Evolutionary conservation across 2,329 filamentous ascomycete genomes (phyloP).

Genomic region (Cytospora piceicola): DNA sequence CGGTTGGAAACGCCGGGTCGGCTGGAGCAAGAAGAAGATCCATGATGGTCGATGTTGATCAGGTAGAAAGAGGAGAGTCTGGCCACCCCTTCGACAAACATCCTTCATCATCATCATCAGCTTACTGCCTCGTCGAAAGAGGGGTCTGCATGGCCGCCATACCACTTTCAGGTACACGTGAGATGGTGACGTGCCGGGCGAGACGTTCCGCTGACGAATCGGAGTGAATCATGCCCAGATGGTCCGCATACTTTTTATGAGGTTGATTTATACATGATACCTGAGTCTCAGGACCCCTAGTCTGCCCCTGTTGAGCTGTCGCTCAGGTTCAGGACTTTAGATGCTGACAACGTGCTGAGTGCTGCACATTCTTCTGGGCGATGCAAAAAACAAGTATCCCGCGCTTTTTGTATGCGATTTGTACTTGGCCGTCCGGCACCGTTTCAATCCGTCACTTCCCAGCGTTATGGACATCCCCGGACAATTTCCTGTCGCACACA

Average conservation of each 20-base stretch:
- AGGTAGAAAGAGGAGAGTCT: not conserved
- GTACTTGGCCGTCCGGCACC: no score
- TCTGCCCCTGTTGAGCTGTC: not conserved
- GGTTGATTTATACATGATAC: not conserved
- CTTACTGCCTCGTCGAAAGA: not conserved
- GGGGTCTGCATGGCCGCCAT: conserved; percentile 1
- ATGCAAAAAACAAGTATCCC: not conserved
- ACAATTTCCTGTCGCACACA: conserved; percentile 9
- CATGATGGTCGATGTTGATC: conserved; percentile 25
- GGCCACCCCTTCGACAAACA: not conserved
- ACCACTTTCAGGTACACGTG: not conserved
- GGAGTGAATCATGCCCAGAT: not conserved
- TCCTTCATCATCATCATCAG: not conserved
- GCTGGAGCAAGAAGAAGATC: conserved; percentile 33
- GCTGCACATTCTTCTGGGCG: no score
- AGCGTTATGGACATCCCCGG: conserved; percentile 16
- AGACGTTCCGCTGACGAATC: not conserved
- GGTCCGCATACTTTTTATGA: not conserved
- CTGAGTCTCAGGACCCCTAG: no score
- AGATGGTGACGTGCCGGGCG: not conserved
- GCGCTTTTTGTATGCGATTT: not conserved
- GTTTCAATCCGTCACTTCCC: not conserved
- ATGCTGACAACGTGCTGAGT: no score
- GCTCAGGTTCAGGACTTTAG: no score
- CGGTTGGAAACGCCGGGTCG: conserved; percentile 28